Evolutionary conservation across 805 yeast genomes (phyloP).

Genomic region (Lachancea mirantina): DNA sequence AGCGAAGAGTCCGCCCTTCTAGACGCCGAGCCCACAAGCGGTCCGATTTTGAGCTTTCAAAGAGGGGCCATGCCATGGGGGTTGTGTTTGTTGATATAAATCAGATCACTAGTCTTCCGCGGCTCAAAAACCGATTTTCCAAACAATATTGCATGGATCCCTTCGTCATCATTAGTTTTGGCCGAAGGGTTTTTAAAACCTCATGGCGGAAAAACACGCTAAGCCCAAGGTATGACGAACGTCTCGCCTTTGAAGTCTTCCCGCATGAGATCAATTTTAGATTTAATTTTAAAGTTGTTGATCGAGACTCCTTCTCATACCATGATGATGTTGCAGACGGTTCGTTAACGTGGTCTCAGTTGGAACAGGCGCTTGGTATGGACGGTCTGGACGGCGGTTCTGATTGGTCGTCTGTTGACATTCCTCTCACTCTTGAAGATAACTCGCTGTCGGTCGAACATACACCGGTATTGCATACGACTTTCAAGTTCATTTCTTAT

Average conservation of each 20-base stretch:
- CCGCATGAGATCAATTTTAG: constrained; percentile 59
- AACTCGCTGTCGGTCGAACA: constrained; percentile 25
- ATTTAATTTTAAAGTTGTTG: constrained; percentile 67
- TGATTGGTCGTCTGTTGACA: constrained; percentile 31
- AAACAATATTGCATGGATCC: constrained; percentile 95
- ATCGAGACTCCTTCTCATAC: constrained; percentile 73
- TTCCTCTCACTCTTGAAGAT: constrained; percentile 23
- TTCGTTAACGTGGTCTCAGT: constrained; percentile 42
- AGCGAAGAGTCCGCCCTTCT: constrained; percentile 5
- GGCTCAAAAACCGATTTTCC: constrained; percentile 53
- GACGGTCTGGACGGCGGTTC: constrained; percentile 17
- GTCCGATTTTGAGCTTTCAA: constrained; percentile 23
- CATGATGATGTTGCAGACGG: constrained; percentile 77
- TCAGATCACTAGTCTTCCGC: constrained; percentile 72
- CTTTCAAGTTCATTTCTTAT: constrained; percentile 64
- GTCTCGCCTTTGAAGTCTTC: constrained; percentile 69
- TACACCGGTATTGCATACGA: constrained; percentile 38
- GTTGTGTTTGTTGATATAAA: constrained; percentile 70
- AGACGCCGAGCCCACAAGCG: constrained; percentile 7
- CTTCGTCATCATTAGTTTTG: constrained; percentile 85
- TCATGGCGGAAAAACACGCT: constrained; percentile 76
- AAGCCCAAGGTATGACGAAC: constrained; percentile 76
- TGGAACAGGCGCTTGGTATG: too few species aligned
- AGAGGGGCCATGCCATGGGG: constrained; percentile 42
- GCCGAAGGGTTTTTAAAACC: constrained; percentile 79